Conservation (phyloP, 2,329 filamentous ascomycete genomes). For the Fusarium poae region DNA sequence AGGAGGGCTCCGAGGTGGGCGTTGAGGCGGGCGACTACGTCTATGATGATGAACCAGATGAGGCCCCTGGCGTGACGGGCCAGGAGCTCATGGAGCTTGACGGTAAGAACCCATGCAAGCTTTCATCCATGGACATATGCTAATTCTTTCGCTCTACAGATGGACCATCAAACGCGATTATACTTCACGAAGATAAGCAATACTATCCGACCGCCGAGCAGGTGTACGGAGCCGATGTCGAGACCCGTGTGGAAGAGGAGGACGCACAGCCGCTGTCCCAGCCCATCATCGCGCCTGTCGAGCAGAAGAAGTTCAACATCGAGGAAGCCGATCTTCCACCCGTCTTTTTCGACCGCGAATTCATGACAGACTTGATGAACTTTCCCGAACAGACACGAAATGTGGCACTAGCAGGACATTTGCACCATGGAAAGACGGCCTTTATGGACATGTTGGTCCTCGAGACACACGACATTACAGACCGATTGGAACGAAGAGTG, state of each 20-base stretch:
- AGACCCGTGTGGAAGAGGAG: conserved; percentile 96
- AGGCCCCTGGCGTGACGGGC: conserved; percentile 73
- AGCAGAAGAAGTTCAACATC: conserved; percentile 95
- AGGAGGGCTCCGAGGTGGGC: conserved; percentile 85
- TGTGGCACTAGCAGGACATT: conserved; percentile 88
- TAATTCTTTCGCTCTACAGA: conserved; percentile 58
- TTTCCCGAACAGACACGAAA: conserved; percentile 96
- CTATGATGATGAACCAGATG: conserved; percentile 81
- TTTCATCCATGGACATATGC: conserved; percentile 6
- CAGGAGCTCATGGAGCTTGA: conserved; percentile 96
- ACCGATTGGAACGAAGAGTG: conserved; percentile 82
- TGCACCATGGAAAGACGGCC: conserved; percentile 98
- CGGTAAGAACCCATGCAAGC: conserved; percentile 61
- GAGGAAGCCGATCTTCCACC: conserved; percentile 91
- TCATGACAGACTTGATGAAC: conserved; percentile 96
- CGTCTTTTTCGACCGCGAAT: conserved; percentile 87
- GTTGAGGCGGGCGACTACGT: conserved; percentile 81
- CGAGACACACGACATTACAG: conserved; percentile 90
- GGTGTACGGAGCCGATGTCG: conserved; percentile 93
- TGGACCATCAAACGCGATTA: conserved; percentile 94
- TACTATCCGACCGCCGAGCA: conserved; percentile 99
- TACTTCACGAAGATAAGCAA: conserved; percentile 98
- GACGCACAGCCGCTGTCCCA: conserved; percentile 93
- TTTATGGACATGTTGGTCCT: conserved; percentile 98
- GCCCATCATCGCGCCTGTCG: conserved; percentile 92